These are phyloP conservation scores for Tricholoma sp. DNA, from an alignment of 768 basidiomycete genomes.

Conservation along the genomic window DNA sequence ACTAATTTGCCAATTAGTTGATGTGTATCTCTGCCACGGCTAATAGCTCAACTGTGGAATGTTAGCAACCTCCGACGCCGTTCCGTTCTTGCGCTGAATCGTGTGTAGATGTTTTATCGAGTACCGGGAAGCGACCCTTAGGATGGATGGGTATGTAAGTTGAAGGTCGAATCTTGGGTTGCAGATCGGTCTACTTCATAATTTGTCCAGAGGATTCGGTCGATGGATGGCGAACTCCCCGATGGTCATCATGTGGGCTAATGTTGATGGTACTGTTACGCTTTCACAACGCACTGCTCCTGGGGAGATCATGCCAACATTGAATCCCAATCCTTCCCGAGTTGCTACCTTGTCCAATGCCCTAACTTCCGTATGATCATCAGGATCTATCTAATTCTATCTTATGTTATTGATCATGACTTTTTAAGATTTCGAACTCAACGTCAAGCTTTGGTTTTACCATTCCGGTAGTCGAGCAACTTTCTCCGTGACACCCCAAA, in stretches of 20 bases:
- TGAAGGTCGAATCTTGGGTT: not conserved
- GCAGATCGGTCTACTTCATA: not conserved
- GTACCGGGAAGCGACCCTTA: constrained; percentile 29
- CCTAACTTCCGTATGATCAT: constrained; percentile 32
- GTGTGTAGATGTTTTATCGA: constrained; percentile 42
- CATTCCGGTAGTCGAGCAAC: constrained; percentile 28
- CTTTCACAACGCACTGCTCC: constrained; percentile 60
- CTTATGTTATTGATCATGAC: constrained; percentile 6
- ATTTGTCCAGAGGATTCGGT: constrained; percentile 52
- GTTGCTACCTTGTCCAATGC: constrained; percentile 35
- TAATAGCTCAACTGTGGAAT: constrained; percentile 40
- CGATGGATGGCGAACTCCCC: constrained; percentile 45
- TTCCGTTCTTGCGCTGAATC: not conserved
- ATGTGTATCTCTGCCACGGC: constrained; percentile 46
- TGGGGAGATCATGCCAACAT: constrained; percentile 49
- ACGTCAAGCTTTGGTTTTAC: constrained; percentile 45
- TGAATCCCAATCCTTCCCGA: constrained; percentile 48
- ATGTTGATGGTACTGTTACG: constrained; percentile 54
- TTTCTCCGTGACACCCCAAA: not conserved
- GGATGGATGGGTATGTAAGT: constrained; percentile 64
- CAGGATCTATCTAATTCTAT: not conserved
- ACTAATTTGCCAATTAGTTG: constrained; percentile 22
- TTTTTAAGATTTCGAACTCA: constrained; percentile 32
- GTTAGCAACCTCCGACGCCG: constrained; percentile 20
- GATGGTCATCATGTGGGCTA: constrained; percentile 76